A percentile compares a stretch with the other conserved stretches of the same genome.
These are phyloP conservation scores for Fusarium transvaalense DNA, from an alignment of 2,329 filamentous ascomycete species.

Conservation along the genomic window DNA sequence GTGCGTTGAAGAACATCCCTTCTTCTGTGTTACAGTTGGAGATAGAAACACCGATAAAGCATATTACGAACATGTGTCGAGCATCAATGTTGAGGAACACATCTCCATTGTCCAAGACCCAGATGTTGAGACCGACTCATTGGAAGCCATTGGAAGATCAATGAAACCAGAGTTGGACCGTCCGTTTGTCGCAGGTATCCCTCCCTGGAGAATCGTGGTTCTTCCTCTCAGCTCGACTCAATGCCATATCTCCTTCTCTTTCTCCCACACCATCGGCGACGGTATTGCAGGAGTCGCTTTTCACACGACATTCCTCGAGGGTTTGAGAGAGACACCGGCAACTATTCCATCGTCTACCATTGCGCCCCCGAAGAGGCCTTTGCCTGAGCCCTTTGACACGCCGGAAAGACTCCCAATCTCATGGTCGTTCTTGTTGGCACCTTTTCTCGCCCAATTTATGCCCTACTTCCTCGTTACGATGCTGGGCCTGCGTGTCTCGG, in stretches of 20 bases:
- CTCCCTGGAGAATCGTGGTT: conserved; percentile 44
- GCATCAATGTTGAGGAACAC: conserved; percentile 38
- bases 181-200: conserved; percentile 32
- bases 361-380: conserved; percentile 6
- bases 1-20: conserved; percentile 41
- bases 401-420: conserved; percentile 42
- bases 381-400: conserved; percentile 43
- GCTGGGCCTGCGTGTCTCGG: conserved; percentile 30
- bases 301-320: conserved; percentile 41
- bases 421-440: conserved; percentile 42
- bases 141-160: conserved; percentile 19
- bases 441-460: conserved; percentile 31
- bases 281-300: conserved; percentile 41
- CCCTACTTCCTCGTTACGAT: conserved; percentile 35
- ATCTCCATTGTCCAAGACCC: conserved; percentile 22
- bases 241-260: conserved; percentile 43
- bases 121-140: neutral
- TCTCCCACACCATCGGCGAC: conserved; percentile 45
- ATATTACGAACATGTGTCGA: conserved; percentile 37
- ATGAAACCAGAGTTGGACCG: conserved; percentile 32
- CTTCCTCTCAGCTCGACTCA: conserved; percentile 18
- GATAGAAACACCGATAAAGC: conserved; percentile 40
- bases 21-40: conserved; percentile 37
- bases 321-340: neutral
- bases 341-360: neutral